Evolutionary conservation across 805 yeast species (phyloP), one percentile per base, ranked within the genome.

Genomic region (Hanseniaspora singularis): DNA sequence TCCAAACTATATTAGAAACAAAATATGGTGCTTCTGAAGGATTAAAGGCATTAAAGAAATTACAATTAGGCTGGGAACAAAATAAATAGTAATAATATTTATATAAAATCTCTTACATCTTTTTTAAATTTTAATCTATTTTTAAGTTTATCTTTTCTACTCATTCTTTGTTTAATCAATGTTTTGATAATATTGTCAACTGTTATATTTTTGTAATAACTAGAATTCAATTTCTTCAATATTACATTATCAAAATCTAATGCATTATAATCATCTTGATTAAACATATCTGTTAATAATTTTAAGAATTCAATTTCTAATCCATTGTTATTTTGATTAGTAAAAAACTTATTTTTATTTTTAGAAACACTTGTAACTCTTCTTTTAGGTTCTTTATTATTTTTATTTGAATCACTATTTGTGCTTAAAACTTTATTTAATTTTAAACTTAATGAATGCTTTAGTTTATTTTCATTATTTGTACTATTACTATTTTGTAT

Each of bases 21-120:
- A 70, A 67, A 30, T 47, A 54, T 15, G 56, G 65, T 19, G 55
- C 64, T 30, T 42, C 51, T 1, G 58, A 54, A 33, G 63, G 64
- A 19, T 56, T 57, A 1, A 57, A 62, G 3, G 38, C 52, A 2
- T 27, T 65, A 3, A 53, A 59, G 28, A 65, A 68, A 51, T 55
- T 70, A 50, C 61, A 64, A 49, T 60, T 46, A 49, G 71, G 71
- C 33, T 68, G 70, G 71, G 62, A 63, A 23, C 49, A 65, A 32
- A 50, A 65, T 15, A 55, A 61, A 51, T 59, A 44, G 47, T 22
- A 22, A 19, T 40, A 27, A 19, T 37, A n/a, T n/a, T n/a, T n/a
- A n/a, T n/a, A n/a, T n/a, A n/a, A n/a, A n/a, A n/a, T n/a, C n/a
- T n/a, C n/a, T n/a, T n/a, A n/a, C n/a, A n/a, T n/a, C n/a, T 31